These are phyloP conservation scores for Zygosaccharomyces pseudorouxii DNA, from an alignment of 805 yeast species.

Conservation along the genomic window DNA sequence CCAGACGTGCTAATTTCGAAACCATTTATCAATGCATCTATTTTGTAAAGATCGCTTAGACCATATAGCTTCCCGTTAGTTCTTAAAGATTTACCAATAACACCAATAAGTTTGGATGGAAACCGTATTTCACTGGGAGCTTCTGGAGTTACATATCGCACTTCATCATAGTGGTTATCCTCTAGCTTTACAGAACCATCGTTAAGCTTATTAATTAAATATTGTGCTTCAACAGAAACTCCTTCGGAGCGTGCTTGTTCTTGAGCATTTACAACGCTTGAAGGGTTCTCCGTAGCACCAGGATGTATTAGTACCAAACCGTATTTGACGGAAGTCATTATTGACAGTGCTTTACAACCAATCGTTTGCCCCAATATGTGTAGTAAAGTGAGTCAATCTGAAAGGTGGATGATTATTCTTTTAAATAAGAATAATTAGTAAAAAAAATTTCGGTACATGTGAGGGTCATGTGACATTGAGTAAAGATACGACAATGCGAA, in stretches of 20 bases:
- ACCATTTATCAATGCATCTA: slow-evolving; percentile 66
- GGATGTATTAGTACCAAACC: slow-evolving; percentile 57
- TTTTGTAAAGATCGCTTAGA: slow-evolving; percentile 37
- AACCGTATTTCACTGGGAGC: slow-evolving; percentile 41
- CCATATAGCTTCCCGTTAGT: slow-evolving; percentile 49
- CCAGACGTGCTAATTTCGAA: slow-evolving; percentile 39
- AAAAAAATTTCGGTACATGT: not conserved
- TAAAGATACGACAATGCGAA: not conserved
- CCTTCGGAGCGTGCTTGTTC: slow-evolving; percentile 25
- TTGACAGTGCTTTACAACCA: not conserved
- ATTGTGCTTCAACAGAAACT: slow-evolving; percentile 41
- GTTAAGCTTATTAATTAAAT: slow-evolving; percentile 55
- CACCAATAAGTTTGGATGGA: slow-evolving; percentile 42
- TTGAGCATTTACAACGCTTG: slow-evolving; percentile 40
- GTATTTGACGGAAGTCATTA: slow-evolving; percentile 12
- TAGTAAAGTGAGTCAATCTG: not conserved
- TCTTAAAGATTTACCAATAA: slow-evolving; percentile 39
- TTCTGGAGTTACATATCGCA: slow-evolving; percentile 56
- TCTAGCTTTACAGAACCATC: slow-evolving; percentile 41
- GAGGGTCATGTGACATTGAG: not conserved
- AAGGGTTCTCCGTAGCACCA: slow-evolving; percentile 56
- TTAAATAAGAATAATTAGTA: not conserved
- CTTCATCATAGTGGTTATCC: slow-evolving; percentile 38
- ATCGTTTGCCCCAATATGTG: not conserved
- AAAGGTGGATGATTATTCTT: not conserved